These are phyloP conservation scores for Gracilaria vermiculophylla DNA, from an alignment of 23 red algal genomes.

Conservation along the genomic window DNA sequence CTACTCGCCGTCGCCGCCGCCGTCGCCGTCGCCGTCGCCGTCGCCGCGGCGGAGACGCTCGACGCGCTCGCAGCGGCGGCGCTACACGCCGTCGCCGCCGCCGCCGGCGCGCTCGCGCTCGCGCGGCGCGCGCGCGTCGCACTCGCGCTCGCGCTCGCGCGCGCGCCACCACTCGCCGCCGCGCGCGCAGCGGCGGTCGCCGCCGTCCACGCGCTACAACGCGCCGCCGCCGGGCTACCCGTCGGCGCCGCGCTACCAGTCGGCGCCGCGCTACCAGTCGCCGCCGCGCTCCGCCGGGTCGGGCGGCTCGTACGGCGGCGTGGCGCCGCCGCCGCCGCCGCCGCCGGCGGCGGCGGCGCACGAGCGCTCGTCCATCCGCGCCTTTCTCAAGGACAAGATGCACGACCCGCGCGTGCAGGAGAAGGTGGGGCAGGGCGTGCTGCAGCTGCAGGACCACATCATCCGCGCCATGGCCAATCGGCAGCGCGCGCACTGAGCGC, in stretches of 20 bases:
- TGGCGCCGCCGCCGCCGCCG: background rate
- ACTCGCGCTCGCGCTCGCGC: too few species aligned
- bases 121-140: too few species aligned
- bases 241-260: background rate
- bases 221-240: conserved; percentile 5
- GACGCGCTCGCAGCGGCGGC: too few species aligned
- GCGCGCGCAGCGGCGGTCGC: background rate
- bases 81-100: too few species aligned
- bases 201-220: background rate
- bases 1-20: background rate
- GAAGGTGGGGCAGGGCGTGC: background rate
- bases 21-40: background rate
- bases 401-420: background rate
- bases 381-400: conserved; percentile 11
- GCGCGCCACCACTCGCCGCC: background rate
- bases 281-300: background rate
- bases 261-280: background rate
- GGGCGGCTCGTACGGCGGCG: too few species aligned
- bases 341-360: conserved; percentile 1
- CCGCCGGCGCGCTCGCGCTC: too few species aligned
- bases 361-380: background rate
- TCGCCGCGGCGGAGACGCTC: too few species aligned
- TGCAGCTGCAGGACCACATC: background rate
- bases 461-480: background rate
- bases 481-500: background rate